Evolutionary conservation across 2,329 filamentous ascomycete species (phyloP), one percentile per base, ranked within the genome.

Genomic region (Colletotrichum sp.): DNA sequence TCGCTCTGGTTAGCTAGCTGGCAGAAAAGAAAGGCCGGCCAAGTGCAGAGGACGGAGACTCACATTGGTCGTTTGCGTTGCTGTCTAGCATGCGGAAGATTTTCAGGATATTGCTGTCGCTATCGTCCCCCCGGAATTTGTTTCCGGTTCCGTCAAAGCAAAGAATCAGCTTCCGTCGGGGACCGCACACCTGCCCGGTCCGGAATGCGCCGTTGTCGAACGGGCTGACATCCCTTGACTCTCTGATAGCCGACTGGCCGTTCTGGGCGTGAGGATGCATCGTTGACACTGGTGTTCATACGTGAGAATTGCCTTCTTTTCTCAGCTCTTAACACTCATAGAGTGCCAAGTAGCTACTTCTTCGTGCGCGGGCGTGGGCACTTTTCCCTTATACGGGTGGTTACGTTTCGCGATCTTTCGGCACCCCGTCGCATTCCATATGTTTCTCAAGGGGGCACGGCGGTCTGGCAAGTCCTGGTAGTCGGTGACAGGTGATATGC

Each of bases 61-160:
- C 81, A 88, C 87, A 92, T 77, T 95, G 92, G 72, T 92, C 89
- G 26, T 87, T 86, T 0, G 91, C 90, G 8, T 90, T 90, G 7
- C 93, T 89, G 78, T 95, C 92, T 2, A 95, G 85, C 88, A 94
- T 93, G 49, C 92, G 89, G 78, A 93, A 94, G 13, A 95, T 93
- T 80, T 94, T 94, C 76, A 95, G 84, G 79, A 95, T 92, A 70
- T 92, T 92, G 81, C 90, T 92, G 78, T 93, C 91, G 57, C 89
- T 91, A 15, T 92, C 91, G 68, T 92, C 90, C 12, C 91, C 91
- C 59, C 90, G 88, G 76, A 93, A 93, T 77, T 92, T 92, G 79
- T 93, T 93, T 0, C 91, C 91, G 0, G 91, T 93, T 7, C 91
- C 91, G 68, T 93, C 91, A 70, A 93, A 93, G 79, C 91, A 93